Evolutionary conservation across 805 yeast genomes (phyloP).

Genomic region (Vanderwaltozyma verrucispora): DNA sequence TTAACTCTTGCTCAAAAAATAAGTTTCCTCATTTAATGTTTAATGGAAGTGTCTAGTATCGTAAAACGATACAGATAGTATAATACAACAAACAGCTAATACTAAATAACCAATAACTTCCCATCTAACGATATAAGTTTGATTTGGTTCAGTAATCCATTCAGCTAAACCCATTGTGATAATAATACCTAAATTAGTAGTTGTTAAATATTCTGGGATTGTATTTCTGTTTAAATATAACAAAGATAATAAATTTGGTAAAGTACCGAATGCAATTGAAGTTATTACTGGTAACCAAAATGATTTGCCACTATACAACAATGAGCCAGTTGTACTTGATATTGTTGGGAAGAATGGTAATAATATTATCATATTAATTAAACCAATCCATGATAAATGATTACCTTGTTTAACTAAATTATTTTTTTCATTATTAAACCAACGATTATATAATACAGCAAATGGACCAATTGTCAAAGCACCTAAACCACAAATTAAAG

Average conservation of each 20-base stretch:
- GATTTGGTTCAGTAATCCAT: constrained; percentile 22
- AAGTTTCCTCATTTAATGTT: not conserved
- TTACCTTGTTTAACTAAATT: constrained; percentile 10
- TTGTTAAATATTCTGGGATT: constrained; percentile 22
- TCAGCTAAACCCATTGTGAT: constrained; percentile 22
- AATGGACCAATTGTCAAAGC: constrained; percentile 26
- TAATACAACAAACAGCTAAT: constrained; percentile 17
- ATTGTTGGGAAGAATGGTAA: constrained; percentile 17
- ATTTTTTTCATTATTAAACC: constrained; percentile 12
- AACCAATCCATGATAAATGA: constrained; percentile 15
- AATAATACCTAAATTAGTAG: constrained; percentile 21
- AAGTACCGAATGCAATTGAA: constrained; percentile 17
- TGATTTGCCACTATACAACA: constrained; percentile 6
- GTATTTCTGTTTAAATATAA: constrained; percentile 17
- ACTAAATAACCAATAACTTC: constrained; percentile 25
- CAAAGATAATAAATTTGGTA: constrained; percentile 18
- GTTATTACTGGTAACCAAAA: constrained; percentile 13
- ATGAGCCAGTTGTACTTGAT: constrained; percentile 4
- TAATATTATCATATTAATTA: constrained; percentile 13
- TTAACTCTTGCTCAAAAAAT: too few relatives aligned
- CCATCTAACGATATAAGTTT: constrained; percentile 25
- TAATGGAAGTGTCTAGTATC: constrained; percentile 7
- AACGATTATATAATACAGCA: constrained; percentile 22
- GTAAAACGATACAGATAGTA: constrained; percentile 13
- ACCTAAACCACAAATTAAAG: constrained; percentile 25